Evolutionary conservation across 2,329 filamentous ascomycete species (phyloP).

Genomic region (Fusarium begoniae): DNA sequence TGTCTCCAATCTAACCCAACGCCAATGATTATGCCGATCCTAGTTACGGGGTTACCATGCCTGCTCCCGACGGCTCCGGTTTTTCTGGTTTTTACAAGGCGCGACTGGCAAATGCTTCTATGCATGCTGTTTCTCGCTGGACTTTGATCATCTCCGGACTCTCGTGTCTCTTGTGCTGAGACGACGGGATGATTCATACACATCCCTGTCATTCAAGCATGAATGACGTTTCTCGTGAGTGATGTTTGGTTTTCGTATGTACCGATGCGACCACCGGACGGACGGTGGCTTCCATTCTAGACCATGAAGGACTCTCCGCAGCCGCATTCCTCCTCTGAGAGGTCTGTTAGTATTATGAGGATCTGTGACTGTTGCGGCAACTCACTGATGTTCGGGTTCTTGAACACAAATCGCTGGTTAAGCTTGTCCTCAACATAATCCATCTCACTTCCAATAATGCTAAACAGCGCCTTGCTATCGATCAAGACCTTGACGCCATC

Average conservation of each 20-base stretch:
- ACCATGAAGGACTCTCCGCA: slow-evolving; percentile 98
- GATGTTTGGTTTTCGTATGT: slow-evolving; percentile 1
- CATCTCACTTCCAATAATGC: slow-evolving; percentile 99
- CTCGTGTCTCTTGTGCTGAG: background rate
- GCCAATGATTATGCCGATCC: slow-evolving; percentile 38
- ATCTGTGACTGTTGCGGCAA: slow-evolving; percentile 38
- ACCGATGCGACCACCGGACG: background rate
- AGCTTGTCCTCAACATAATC: slow-evolving; percentile 98
- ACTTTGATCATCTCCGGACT: background rate
- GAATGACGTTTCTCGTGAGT: slow-evolving; percentile 25
- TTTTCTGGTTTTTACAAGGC: slow-evolving; percentile 33
- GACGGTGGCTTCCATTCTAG: slow-evolving; percentile 42
- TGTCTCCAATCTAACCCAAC: slow-evolving; percentile 41
- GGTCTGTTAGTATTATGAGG: slow-evolving; percentile 43
- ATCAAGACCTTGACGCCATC: slow-evolving; percentile 96
- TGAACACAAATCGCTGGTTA: slow-evolving; percentile 90
- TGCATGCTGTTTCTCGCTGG: slow-evolving; percentile 15
- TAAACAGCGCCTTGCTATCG: slow-evolving; percentile 96
- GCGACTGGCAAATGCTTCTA: slow-evolving; percentile 24
- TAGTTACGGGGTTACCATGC: slow-evolving; percentile 1
- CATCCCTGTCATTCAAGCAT: slow-evolving; percentile 5
- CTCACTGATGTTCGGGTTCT: slow-evolving; percentile 98
- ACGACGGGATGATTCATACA: background rate
- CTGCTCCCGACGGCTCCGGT: slow-evolving; percentile 10
- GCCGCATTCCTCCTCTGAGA: slow-evolving; percentile 91